Conservation (phyloP, 75 land plant genomes). For the Adiantum capillusveneris region DNA sequence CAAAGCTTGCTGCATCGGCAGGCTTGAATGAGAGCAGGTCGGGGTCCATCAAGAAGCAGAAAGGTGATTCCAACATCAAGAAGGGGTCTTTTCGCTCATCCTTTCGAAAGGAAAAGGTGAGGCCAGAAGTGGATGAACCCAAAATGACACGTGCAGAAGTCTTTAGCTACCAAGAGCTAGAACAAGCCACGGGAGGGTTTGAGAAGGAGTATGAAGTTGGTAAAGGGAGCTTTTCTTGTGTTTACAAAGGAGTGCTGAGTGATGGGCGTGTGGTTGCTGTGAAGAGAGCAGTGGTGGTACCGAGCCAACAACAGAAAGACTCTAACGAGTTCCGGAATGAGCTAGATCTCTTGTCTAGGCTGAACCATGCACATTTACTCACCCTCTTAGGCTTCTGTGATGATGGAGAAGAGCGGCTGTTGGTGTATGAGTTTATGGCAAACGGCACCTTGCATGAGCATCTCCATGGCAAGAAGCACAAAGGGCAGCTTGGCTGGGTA, state of each 20-base stretch:
- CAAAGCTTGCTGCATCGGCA: not conserved
- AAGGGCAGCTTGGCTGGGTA: slow-evolving; percentile 58
- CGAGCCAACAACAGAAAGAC: slow-evolving; percentile 23
- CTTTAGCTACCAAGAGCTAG: slow-evolving; percentile 64
- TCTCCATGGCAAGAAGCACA: slow-evolving; percentile 44
- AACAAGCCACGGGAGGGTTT: slow-evolving; percentile 62
- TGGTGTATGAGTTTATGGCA: slow-evolving; percentile 92
- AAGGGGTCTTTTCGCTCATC: slow-evolving; percentile 7
- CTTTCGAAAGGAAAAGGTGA: slow-evolving; percentile 29
- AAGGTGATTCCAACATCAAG: slow-evolving; percentile 16
- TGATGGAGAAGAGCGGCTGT: slow-evolving; percentile 67
- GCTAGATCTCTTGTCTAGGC: slow-evolving; percentile 65
- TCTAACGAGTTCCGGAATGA: slow-evolving; percentile 77
- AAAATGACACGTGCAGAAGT: slow-evolving; percentile 53
- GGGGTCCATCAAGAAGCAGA: not conserved
- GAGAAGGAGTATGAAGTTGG: slow-evolving; percentile 58
- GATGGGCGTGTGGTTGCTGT: slow-evolving; percentile 81
- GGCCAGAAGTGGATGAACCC: slow-evolving; percentile 48
- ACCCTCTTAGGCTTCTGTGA: slow-evolving; percentile 84
- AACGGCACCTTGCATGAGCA: slow-evolving; percentile 78
- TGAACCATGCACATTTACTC: slow-evolving; percentile 84
- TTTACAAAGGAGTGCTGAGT: slow-evolving; percentile 61
- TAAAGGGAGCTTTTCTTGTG: slow-evolving; percentile 77
- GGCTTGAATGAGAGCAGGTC: not conserved
- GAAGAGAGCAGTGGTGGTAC: slow-evolving; percentile 50